Evolutionary conservation across 306 rosid genomes (phyloP).

Genomic region (Prunus campanulata): DNA sequence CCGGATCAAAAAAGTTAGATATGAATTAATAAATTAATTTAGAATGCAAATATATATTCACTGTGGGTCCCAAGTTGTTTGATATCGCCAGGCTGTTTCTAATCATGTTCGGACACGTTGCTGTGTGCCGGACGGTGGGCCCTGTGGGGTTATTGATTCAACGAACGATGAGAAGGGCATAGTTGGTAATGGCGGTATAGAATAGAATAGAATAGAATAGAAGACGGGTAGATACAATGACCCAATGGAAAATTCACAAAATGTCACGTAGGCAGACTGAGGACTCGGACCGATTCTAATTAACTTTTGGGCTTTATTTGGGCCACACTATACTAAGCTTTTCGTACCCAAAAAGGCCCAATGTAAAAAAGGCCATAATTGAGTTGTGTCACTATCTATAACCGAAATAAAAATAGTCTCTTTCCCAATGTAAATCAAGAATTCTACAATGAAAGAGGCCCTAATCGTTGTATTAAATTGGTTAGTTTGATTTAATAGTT

Average conservation of each 20-base stretch:
- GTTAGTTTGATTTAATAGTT: no score
- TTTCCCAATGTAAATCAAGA: no score
- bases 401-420: no score
- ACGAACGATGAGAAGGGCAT: background rate
- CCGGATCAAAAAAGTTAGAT: background rate
- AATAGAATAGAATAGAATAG: background rate
- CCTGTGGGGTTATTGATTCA: background rate
- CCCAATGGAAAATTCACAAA: no score
- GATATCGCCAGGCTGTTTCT: constrained; percentile 3
- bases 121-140: background rate
- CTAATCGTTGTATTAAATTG: no score
- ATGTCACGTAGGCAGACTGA: no score
- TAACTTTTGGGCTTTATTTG: background rate
- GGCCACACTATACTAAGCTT: background rate
- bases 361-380: background rate
- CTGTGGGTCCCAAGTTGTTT: background rate
- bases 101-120: background rate
- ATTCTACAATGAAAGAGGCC: no score
- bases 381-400: background rate
- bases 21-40: background rate
- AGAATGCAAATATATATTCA: background rate
- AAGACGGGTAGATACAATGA: background rate
- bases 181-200: background rate
- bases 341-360: background rate
- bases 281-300: background rate